These are phyloP conservation scores for Monosporascus sp. DNA, from an alignment of 2,329 filamentous ascomycete genomes.

Conservation along the genomic window DNA sequence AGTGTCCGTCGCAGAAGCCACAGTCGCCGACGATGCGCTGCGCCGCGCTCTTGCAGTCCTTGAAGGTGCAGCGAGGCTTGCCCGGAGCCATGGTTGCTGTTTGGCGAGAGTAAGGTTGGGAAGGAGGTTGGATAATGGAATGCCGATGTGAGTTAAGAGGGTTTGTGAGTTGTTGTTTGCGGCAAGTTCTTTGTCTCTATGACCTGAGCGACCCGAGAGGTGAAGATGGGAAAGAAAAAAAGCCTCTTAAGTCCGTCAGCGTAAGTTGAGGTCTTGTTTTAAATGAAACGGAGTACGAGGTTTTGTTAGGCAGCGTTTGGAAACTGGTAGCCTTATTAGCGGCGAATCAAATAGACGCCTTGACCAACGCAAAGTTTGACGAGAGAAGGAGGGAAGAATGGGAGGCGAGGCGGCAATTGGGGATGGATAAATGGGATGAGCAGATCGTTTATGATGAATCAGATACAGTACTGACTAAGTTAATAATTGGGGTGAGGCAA, in stretches of 20 bases:
- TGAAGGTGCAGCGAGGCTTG: constrained; percentile 81
- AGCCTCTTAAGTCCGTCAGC: background rate
- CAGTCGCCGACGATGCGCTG: constrained; percentile 96
- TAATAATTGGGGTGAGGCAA: background rate
- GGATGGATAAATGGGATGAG: background rate
- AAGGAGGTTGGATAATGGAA: background rate
- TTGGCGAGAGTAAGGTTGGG: background rate
- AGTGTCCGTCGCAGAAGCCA: constrained; percentile 88
- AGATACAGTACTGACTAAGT: background rate
- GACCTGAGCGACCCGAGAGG: background rate
- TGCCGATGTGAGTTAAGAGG: no score
- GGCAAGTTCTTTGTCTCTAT: no score
- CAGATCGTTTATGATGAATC: background rate
- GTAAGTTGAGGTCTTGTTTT: background rate
- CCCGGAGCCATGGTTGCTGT: constrained; percentile 57
- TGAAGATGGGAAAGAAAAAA: background rate
- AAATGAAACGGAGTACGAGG: background rate
- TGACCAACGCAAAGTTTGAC: background rate
- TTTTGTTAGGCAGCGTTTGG: background rate
- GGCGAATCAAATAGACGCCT: background rate
- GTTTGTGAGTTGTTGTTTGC: no score
- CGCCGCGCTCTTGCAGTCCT: constrained; percentile 80
- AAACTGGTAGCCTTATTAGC: background rate
- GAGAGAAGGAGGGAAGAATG: background rate
- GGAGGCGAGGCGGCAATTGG: background rate